phyloP scores from a whole-genome alignment of 306 rosid species.

The Acacia acuminata region DNA sequence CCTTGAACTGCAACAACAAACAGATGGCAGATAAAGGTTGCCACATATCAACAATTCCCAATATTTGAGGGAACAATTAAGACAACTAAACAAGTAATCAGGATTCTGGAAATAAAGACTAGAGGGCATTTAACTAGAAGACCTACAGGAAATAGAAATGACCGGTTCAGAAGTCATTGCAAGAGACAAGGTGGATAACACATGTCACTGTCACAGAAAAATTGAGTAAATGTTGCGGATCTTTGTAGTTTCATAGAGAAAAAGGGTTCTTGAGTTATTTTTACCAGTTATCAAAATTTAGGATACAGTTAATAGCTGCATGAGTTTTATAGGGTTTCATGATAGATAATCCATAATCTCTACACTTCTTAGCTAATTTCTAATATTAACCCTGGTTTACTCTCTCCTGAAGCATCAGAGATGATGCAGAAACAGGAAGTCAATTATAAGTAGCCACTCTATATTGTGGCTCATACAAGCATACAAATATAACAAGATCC shows the following conservation, averaged over 20 bases:
- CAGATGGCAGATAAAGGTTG: neutral
- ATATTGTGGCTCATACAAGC: neutral
- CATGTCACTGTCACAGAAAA: too few species aligned
- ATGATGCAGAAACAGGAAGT: neutral
- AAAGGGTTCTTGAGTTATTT: neutral
- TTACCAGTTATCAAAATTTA: neutral
- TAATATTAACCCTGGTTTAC: neutral
- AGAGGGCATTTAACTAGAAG: too few species aligned
- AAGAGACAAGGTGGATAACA: too few species aligned
- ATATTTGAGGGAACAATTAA: neutral
- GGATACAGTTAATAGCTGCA: neutral
- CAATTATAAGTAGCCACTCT: neutral
- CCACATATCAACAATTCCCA: neutral
- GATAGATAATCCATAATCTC: neutral
- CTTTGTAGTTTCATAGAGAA: neutral
- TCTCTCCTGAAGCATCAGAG: neutral
- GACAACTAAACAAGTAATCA: neutral
- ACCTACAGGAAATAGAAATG: too few species aligned
- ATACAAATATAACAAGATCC: neutral
- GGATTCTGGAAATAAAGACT: too few species aligned
- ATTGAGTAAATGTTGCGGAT: too few species aligned
- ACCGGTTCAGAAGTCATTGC: too few species aligned
- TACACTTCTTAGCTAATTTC: neutral
- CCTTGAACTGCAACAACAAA: conserved; percentile 66
- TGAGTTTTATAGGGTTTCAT: neutral